These are phyloP conservation scores for Acanthamoeba healyi DNA, from an alignment of 208 protist species.

Conservation along the genomic window DNA sequence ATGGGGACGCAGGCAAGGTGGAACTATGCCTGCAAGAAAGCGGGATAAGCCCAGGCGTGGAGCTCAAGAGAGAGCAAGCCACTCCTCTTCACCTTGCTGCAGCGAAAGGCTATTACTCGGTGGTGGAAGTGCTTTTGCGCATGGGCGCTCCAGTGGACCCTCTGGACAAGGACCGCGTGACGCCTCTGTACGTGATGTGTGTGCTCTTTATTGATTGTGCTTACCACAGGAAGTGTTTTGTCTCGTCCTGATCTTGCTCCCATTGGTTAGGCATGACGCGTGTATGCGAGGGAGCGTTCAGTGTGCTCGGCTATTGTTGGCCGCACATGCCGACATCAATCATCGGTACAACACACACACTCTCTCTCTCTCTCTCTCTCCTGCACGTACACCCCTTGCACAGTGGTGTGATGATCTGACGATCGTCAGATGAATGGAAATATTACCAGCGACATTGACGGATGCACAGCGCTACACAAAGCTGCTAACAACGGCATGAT, in stretches of 20 bases:
- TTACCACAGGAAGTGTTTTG: background rate
- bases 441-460: slow-evolving; percentile 9
- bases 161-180: background rate
- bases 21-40: background rate
- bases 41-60: background rate
- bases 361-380: no score
- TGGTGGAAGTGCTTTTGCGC: background rate
- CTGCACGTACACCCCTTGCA: no score
- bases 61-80: background rate
- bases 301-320: background rate
- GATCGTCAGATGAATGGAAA: no score
- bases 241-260: no score
- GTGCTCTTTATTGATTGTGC: no score
- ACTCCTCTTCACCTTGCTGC: background rate
- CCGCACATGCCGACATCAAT: background rate
- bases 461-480: slow-evolving; percentile 10
- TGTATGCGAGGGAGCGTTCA: background rate
- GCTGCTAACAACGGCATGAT: background rate
- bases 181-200: background rate
- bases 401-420: background rate
- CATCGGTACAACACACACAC: no score
- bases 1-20: background rate
- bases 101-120: background rate
- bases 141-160: background rate
- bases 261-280: background rate